A percentile compares a stretch with the other conserved stretches of the same genome.
phyloP scores from a whole-genome alignment of 495 filamentous ascomycete genomes.

The Aspergillus coremiiformis region DNA sequence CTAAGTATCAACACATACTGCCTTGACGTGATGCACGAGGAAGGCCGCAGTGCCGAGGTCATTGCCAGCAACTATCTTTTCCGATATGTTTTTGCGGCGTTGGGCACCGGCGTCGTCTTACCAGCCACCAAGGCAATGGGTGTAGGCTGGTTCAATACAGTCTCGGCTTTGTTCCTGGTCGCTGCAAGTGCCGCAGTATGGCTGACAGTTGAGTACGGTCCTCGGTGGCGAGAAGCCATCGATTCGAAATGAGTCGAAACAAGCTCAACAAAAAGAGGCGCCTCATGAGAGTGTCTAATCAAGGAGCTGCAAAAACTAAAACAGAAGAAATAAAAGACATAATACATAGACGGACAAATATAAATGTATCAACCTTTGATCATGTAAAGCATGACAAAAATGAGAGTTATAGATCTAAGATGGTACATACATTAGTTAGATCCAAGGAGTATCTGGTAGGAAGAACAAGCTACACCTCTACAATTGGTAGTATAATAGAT shows the following conservation, averaged over 20 bases:
- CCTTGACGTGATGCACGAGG: constrained; percentile 62
- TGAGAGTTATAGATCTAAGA: background rate
- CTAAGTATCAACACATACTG: constrained; percentile 69
- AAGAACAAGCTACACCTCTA: too few relatives aligned
- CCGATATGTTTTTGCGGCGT: constrained; percentile 59
- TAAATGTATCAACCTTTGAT: background rate
- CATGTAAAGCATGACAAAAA: background rate
- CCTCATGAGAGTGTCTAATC: background rate
- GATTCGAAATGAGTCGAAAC: constrained; percentile 28
- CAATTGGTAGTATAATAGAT: too few relatives aligned
- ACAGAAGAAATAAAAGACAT: background rate
- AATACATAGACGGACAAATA: background rate
- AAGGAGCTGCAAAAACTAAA: background rate
- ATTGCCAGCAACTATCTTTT: constrained; percentile 68
- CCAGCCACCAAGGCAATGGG: constrained; percentile 60
- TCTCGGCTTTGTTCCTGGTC: constrained; percentile 47
- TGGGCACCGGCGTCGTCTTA: constrained; percentile 57
- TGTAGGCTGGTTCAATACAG: constrained; percentile 51
- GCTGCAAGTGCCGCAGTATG: constrained; percentile 32
- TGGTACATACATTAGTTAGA: background rate
- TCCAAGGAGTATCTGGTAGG: too few relatives aligned
- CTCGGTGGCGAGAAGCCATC: constrained; percentile 43
- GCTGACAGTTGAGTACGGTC: constrained; percentile 43
- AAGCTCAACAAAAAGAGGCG: background rate
- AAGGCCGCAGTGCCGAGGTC: constrained; percentile 53